Conservation (phyloP, 305 asterid species). For the Fraxinus velutina region DNA sequence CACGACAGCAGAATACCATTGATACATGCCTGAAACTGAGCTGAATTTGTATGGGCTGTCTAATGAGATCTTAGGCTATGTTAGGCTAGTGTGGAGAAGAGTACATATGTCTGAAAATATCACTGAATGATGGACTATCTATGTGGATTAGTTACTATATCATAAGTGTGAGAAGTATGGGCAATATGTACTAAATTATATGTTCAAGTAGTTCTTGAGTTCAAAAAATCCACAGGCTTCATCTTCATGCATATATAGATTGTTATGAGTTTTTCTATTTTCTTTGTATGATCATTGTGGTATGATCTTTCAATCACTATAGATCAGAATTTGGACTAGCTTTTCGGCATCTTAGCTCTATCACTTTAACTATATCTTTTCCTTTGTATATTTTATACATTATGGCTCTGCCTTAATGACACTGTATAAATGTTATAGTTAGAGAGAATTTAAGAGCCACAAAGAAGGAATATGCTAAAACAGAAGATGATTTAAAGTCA, state of each 20-base stretch:
- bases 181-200: neutral
- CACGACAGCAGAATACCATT: neutral
- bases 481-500: conserved; percentile 94
- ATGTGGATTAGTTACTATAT: neutral
- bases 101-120: conserved; percentile 4
- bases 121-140: neutral
- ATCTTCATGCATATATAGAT: neutral
- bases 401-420: neutral
- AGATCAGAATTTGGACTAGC: neutral
- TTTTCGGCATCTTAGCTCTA: conserved; percentile 3
- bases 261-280: neutral
- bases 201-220: neutral
- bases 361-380: neutral
- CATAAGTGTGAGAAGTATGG: neutral
- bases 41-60: neutral
- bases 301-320: conserved; percentile 1
- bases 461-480: conserved; percentile 83
- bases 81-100: neutral
- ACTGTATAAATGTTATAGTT: conserved; percentile 32
- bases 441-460: conserved; percentile 66
- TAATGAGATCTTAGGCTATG: neutral
- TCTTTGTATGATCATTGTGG: neutral
- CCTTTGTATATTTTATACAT: neutral
- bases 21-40: neutral
- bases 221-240: neutral